Evolutionary conservation across 352 stramenopile genomes (phyloP).

Genomic region (Phytophthora kernoviae): DNA sequence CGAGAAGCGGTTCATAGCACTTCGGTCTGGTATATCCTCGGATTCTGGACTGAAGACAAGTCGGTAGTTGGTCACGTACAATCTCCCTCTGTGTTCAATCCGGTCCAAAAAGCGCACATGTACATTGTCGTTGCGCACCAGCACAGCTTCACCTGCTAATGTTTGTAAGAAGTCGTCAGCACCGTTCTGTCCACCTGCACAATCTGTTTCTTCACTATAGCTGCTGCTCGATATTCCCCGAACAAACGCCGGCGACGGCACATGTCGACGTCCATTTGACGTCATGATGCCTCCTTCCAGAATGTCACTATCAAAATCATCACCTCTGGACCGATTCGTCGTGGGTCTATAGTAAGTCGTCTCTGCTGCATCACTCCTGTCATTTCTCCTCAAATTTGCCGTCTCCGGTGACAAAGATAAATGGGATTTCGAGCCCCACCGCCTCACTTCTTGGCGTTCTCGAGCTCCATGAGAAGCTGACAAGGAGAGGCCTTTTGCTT

Average conservation of each 20-base stretch:
- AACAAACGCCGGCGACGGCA: constrained; percentile 8
- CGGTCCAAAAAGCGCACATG: constrained; percentile 56
- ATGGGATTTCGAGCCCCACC: constrained; percentile 19
- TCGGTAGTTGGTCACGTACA: constrained; percentile 85
- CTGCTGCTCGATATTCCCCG: constrained; percentile 14
- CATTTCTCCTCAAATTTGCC: constrained; percentile 1
- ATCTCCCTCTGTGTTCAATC: constrained; percentile 52
- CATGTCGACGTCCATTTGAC: constrained; percentile 29
- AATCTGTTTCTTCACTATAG: constrained; percentile 34
- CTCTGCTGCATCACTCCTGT: constrained; percentile 8
- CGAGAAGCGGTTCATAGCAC: constrained; percentile 15
- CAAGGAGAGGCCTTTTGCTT: constrained; percentile 29
- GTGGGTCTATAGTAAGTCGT: constrained; percentile 10
- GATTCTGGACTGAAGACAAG: constrained; percentile 69
- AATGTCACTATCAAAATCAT: constrained; percentile 1
- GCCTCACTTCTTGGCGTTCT: constrained; percentile 3
- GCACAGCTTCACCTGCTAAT: constrained; percentile 66
- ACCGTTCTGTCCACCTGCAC: constrained; percentile 17
- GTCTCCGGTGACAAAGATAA: neutral
- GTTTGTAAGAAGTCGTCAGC: constrained; percentile 46
- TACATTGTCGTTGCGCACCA: constrained; percentile 69
- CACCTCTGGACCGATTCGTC: constrained; percentile 8
- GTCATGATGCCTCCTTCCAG: constrained; percentile 39
- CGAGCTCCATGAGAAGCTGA: constrained; percentile 2
- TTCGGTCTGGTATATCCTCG: constrained; percentile 14